Base-by-base conservation (phyloP, 352 stramenopile genomes). In the Globisporangium polare region DNA sequence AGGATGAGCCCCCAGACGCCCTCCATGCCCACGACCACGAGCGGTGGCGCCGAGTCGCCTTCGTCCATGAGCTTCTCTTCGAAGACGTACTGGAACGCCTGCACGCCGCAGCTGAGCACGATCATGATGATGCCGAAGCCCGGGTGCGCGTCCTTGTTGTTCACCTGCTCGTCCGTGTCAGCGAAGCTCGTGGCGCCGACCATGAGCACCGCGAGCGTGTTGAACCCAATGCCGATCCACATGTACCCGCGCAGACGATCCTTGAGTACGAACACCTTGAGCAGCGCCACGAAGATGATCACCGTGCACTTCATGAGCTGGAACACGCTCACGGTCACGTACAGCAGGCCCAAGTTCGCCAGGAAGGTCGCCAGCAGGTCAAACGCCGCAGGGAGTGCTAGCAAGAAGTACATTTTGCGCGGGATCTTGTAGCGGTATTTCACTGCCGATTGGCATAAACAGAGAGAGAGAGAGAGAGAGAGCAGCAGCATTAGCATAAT, bases 61-160 rank as follows among this genome's bases (percentile, higher is more conserved):
- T 97, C 94, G 58, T 93, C 93, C 92, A 99, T 98, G 39, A 98
- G 86, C 74, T 98, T 98, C 76, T 99, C 96, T 67, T 99, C 96
- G 66, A 98, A 98, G 27, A 98, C 96, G 78, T 98, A 99, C 65
- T 99, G 95, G 26, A 97, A 74, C 2, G 91, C 89, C 70, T 98
- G 94, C 9, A 98, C 94, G 42, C 95, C 90, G 55, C 95, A 98
- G 62, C 96, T 97, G 2, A 97, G 65, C 46, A 99, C 85, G 47
- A 99, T 93, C 70, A 99, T 92, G 31, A 93, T 62, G 39, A 98
- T 89, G 9, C 96, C 96, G 55, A 98, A 86, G 6, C 89, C 77
- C 2, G 96, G 90, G 62, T 97, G 71, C 27, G 76, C 59, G 15
- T 79, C 73, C 17, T 69, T 63, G 59, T 86, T 90, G 65, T 92